Evolutionary conservation across 805 yeast species (phyloP), one percentile per base, ranked within the genome.

Genomic region (Lipomyces japonicus): DNA sequence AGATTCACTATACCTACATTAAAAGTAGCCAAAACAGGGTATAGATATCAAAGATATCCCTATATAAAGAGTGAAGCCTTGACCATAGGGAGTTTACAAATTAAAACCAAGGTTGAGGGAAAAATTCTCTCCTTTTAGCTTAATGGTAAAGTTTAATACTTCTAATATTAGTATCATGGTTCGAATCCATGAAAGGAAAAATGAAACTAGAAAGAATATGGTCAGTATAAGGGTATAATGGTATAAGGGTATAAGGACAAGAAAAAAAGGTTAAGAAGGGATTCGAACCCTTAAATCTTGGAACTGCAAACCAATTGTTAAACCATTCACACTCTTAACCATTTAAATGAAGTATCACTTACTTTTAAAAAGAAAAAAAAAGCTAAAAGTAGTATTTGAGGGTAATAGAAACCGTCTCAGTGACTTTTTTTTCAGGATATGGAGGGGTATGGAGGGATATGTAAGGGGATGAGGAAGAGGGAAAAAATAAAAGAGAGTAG

Each of bases 1-100:
- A 55, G 65, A 61, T 57, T 61, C 61, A 37, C 44, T 61, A 39
- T 55, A 59, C 48, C 53, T 61, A 61, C 65, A 61, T 55, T 61
- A 61, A 50, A 22, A 32, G 12, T n/a, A n/a, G n/a, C n/a, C n/a
- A n/a, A n/a, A n/a, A n/a, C n/a, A n/a, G n/a, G n/a, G n/a, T n/a
- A n/a, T n/a, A n/a, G n/a, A n/a, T n/a, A n/a, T n/a, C n/a, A n/a
- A n/a, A n/a, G n/a, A n/a, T n/a, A n/a, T n/a, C n/a, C n/a, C n/a
- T n/a, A n/a, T n/a, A n/a, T n/a, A n/a, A n/a, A n/a, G n/a, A n/a
- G n/a, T n/a, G n/a, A n/a, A n/a, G n/a, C n/a, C n/a, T n/a, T n/a
- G n/a, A n/a, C n/a, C n/a, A n/a, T n/a, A n/a, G n/a, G n/a, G n/a
- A n/a, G n/a, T 19, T 32, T 32, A 16, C n/a, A 7, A 16, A 2